Evolutionary conservation across 2,329 filamentous ascomycete species (phyloP), one percentile per base, ranked within the genome.

Genomic region (Podosphaera leucotricha): DNA sequence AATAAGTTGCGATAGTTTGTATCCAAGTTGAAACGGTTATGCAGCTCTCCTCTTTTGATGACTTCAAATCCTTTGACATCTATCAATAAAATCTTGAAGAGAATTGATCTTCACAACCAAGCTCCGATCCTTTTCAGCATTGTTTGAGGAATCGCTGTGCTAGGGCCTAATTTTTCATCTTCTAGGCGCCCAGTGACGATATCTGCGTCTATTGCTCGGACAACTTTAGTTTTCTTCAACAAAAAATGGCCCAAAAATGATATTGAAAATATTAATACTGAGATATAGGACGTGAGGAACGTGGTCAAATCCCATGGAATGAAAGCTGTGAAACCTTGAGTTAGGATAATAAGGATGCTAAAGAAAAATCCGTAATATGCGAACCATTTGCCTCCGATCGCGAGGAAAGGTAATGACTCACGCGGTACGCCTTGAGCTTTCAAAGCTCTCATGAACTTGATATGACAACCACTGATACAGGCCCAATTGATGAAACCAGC

Each of bases 401-500:
- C 73, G 21, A 61, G 63, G 58, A 77, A 81, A 0, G 75, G 73
- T 15, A 81, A 63, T 3, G 62, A 59, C 28, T 63, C 62, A 18
- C 75, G 71, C 21, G 68, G 62, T 21, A 81, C 68, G 45, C 66
- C 65, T 48, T 75, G 73, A 1, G 61, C 63, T 37, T 60, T 56
- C 43, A 80, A 63, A 7, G 67, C 71, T n/a, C 66, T 64, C 65
- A 74, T 72, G 60, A 81, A 80, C 8, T 67, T 67, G 45, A 81
- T 61, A 57, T 80, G 75, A 55, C 72, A 77, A 41, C 66, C 53
- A 55, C 65, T 70, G 58, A 80, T 80, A 55, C 72, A 72, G 6
- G 70, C 66, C 78, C 79, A 84, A 33, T 68, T 72, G 51, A 81
- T 78, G 57, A 82, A 75, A 5, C 75, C 77, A 3, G 74, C 75